A percentile compares a stretch with the other conserved stretches of the same genome.
These are phyloP conservation scores for Exutisphaerella laricina DNA, from an alignment of 2,329 filamentous ascomycete genomes.

Conservation along the genomic window DNA sequence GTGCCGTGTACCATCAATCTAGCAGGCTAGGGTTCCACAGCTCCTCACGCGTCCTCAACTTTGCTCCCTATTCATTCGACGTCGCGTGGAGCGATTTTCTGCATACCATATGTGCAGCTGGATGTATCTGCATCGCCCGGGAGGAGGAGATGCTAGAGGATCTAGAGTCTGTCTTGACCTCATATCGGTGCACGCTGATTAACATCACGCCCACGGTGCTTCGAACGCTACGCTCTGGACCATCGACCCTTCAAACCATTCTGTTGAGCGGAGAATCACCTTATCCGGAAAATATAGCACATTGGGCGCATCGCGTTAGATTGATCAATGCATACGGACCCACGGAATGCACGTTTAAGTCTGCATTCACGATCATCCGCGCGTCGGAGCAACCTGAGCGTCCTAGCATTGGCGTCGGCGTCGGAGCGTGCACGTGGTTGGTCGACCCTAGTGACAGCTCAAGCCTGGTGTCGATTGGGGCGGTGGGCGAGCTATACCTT, in stretches of 20 bases:
- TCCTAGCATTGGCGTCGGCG: conserved; percentile 1
- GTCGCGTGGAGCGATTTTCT: conserved; percentile 23
- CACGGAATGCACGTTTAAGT: conserved; percentile 31
- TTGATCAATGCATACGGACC: conserved; percentile 44
- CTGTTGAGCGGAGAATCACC: conserved; percentile 37
- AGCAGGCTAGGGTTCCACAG: conserved; percentile 8
- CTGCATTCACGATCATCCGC: conserved; percentile 5
- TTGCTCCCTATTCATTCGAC: conserved; percentile 24
- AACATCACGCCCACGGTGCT: conserved; percentile 55
- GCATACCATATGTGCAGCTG: conserved; percentile 15
- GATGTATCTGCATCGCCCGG: conserved; percentile 13
- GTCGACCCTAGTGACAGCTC: conserved; percentile 2
- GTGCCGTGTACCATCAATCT: conserved; percentile 8
- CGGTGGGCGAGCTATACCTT: conserved; percentile 1
- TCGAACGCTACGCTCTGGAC: conserved; percentile 36
- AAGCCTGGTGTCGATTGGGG: neutral
- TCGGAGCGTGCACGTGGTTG: neutral
- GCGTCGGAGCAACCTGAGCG: neutral
- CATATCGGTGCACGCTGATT: conserved; percentile 40
- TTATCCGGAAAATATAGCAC: conserved; percentile 33
- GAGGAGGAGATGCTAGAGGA: conserved; percentile 49
- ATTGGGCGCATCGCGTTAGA: conserved; percentile 36
- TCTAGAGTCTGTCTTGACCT: conserved; percentile 38
- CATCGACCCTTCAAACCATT: conserved; percentile 6
- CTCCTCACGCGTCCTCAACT: conserved; percentile 21